A percentile compares a stretch with the other conserved stretches of the same genome.
Evolutionary conservation across 1,284 basidiomycete genomes (phyloP).

Genomic region (Fomitopsis schrenkii): DNA sequence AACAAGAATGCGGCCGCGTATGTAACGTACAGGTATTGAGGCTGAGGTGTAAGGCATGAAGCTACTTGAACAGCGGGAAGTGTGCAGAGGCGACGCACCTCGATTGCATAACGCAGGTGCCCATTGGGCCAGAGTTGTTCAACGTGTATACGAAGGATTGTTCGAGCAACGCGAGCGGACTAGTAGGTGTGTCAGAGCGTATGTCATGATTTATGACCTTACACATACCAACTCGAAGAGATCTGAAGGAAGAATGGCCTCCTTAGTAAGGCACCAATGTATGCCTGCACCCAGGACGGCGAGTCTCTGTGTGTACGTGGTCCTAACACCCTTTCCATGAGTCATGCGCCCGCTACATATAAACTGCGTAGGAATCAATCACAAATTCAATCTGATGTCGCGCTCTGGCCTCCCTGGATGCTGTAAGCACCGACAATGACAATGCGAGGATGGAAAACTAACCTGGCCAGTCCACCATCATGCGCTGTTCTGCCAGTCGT

Average conservation of each 20-base stretch:
- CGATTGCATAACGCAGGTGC: constrained; percentile 46
- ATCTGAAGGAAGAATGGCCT: constrained; percentile 36
- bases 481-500: background rate
- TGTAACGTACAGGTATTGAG: constrained; percentile 47
- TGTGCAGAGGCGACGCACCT: constrained; percentile 22
- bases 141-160: constrained; percentile 45
- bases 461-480: background rate
- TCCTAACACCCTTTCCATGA: constrained; percentile 27
- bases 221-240: constrained; percentile 29
- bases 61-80: constrained; percentile 18
- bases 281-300: constrained; percentile 51
- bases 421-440: background rate
- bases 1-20: constrained; percentile 60
- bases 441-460: background rate
- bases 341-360: background rate
- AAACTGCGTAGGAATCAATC: background rate
- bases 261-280: constrained; percentile 37
- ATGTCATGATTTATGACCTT: background rate
- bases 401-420: background rate
- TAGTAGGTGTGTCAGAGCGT: constrained; percentile 8
- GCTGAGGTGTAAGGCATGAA: constrained; percentile 4
- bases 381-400: background rate
- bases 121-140: constrained; percentile 43
- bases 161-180: constrained; percentile 43
- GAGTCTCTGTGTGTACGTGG: constrained; percentile 46